Evolutionary conservation across 805 yeast species (phyloP).

Genomic region (Maudiozyma barnettii): DNA sequence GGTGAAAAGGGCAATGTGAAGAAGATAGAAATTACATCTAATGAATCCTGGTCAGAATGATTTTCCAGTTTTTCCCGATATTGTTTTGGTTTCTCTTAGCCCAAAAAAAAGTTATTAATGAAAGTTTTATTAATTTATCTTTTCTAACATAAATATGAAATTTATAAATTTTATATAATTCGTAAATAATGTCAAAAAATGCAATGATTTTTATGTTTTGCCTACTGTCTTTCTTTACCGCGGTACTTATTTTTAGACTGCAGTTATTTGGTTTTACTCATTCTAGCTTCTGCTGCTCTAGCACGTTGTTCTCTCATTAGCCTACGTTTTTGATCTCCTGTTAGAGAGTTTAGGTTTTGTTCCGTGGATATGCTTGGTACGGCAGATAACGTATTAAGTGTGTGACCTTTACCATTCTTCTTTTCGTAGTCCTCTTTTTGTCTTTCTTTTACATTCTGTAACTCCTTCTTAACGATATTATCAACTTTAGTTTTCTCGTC

Average conservation of each 20-base stretch:
- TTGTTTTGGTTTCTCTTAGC: too few species aligned
- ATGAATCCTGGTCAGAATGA: constrained; percentile 16
- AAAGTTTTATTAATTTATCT: too few species aligned
- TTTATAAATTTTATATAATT: too few species aligned
- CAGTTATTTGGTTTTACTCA: constrained; percentile 19
- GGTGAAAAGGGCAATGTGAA: constrained; percentile 17
- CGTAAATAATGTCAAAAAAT: too few species aligned
- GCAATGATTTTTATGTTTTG: too few species aligned
- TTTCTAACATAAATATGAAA: too few species aligned
- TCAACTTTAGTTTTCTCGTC: constrained; percentile 34
- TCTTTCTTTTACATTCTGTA: constrained; percentile 23
- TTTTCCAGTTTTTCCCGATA: neutral
- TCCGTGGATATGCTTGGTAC: constrained; percentile 13
- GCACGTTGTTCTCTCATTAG: constrained; percentile 92
- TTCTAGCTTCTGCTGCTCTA: constrained; percentile 88
- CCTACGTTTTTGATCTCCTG: constrained; percentile 63
- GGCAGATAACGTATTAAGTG: constrained; percentile 14
- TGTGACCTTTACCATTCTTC: constrained; percentile 32
- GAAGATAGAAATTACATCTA: constrained; percentile 24
- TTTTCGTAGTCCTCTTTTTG: constrained; percentile 11
- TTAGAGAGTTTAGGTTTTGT: constrained; percentile 48
- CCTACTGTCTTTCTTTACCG: too few species aligned
- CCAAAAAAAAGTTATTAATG: too few species aligned
- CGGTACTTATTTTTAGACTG: too few species aligned
- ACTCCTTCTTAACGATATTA: constrained; percentile 18